Conservation (phyloP, 169 alveolate species). For the Eimeria necatrix region DNA sequence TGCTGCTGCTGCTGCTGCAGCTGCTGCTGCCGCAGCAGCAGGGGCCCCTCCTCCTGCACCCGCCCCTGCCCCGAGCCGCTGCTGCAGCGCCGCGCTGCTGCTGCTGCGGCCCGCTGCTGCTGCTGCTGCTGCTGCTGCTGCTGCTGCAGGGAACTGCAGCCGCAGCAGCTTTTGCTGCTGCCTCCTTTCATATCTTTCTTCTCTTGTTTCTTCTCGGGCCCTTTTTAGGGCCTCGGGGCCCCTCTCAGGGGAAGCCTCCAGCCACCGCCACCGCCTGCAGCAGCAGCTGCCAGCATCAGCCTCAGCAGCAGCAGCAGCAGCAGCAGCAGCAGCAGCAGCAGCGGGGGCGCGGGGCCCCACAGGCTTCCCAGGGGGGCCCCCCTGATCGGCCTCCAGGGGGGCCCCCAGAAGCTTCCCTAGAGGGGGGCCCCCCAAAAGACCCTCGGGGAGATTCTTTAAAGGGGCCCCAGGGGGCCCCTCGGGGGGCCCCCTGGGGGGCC, state of each 20-base stretch:
- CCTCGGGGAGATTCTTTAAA: too few relatives aligned
- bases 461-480: background rate
- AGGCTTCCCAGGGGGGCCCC: background rate
- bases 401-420: too few relatives aligned
- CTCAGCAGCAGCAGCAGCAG: background rate
- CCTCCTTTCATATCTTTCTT: background rate
- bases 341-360: background rate
- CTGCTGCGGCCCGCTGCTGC: background rate
- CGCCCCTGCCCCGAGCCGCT: background rate
- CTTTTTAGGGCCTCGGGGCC: background rate
- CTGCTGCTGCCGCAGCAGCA: background rate
- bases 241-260: constrained; percentile 2
- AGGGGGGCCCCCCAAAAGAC: too few relatives aligned
- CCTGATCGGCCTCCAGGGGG: too few relatives aligned
- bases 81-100: background rate
- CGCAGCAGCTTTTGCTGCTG: background rate
- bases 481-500: constrained; percentile 34
- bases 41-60: background rate
- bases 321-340: background rate
- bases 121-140: background rate
- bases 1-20: background rate
- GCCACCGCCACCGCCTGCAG: background rate
- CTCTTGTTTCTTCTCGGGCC: background rate
- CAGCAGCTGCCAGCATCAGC: too few relatives aligned
- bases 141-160: constrained; percentile 9